Evolutionary conservation across 805 yeast genomes (phyloP).

Genomic region (Lipomyces japonicus): DNA sequence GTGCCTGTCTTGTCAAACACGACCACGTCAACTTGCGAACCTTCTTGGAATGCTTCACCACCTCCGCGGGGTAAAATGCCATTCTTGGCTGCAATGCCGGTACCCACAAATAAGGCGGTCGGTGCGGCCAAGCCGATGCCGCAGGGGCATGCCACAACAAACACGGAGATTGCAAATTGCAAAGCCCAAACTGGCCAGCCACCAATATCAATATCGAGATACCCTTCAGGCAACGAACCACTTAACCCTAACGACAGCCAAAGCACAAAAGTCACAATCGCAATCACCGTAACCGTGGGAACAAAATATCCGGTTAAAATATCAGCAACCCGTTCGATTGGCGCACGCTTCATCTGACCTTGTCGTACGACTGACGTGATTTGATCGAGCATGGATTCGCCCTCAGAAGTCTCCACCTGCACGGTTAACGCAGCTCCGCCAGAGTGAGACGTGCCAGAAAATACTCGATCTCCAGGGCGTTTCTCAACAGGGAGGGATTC

Average conservation of each 20-base stretch:
- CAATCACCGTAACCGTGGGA: constrained; percentile 59
- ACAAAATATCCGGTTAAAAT: constrained; percentile 66
- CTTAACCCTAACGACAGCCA: constrained; percentile 60
- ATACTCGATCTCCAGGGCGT: constrained; percentile 59
- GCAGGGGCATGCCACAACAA: constrained; percentile 83
- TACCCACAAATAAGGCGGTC: constrained; percentile 74
- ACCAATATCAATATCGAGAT: constrained; percentile 62
- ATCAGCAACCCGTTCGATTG: constrained; percentile 69
- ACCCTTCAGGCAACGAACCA: constrained; percentile 51
- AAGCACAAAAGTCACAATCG: constrained; percentile 61
- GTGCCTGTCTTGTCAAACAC: constrained; percentile 83
- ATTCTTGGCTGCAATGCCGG: constrained; percentile 71
- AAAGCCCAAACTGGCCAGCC: constrained; percentile 78
- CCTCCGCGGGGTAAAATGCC: constrained; percentile 79
- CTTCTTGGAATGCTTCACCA: constrained; percentile 78
- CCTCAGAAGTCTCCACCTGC: constrained; percentile 54
- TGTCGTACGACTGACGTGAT: constrained; percentile 66
- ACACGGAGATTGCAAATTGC: constrained; percentile 72
- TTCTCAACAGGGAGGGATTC: constrained; percentile 62
- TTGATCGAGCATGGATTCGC: constrained; percentile 64
- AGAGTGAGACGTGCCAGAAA: constrained; percentile 66
- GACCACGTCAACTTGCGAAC: constrained; percentile 56
- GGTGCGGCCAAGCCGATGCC: constrained; percentile 85
- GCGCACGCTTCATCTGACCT: constrained; percentile 70
- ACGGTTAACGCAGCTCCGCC: constrained; percentile 56